Base-by-base conservation (phyloP, 768 basidiomycete genomes). In the Boletales sp. region DNA sequence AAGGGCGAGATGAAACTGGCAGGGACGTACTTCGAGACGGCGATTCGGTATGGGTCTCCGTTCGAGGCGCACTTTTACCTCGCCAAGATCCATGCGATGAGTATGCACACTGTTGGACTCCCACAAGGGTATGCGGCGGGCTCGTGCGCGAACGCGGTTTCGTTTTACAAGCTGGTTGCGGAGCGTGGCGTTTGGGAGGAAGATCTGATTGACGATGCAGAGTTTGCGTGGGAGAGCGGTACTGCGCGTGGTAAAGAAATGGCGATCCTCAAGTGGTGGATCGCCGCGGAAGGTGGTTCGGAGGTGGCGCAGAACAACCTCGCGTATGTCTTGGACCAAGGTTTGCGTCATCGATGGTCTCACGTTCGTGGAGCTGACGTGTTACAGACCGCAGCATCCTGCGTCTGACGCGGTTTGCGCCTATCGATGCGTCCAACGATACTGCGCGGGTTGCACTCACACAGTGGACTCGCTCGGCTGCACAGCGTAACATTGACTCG, bases 41-140 rank as follows among this genome's bases (percentile, higher is more conserved):
- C 94, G 4, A 73, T 95, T 41, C 82, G 88, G 2, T 78, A 82
- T 55, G 97, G 95, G 5, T 94, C 95, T 5, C 87, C 90, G 1
- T 93, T 95, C 51, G 94, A 99, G 64, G 88, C 94, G 1, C 95
- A 89, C 69, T 95, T 94, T 69, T 94, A 97, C 61, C 80, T 97
- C 10, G 94, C 90, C 19, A 80, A 86, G 55, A 84, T 97, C 13
- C 83, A 97, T 53, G 78, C 85, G 27, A 63, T 74, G 27, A 78
- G 86, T 24, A 68, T 74, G 30, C 74, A 74, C 15, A 72, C 66
- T 18, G 55, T 71, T 10, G 67, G 63, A 6, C 59, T 81, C 6
- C 75, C 78, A 2, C 51, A 72, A 10, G 75, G 80, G 44, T 66
- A 81, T 18, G 73, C 74, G 34, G 80, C 82, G 0, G 87, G 91